Percentiles rank a stretch among this genome's conserved stretches.
Conservation (phyloP, 768 basidiomycete species). For the Lactarius evosmus region DNA sequence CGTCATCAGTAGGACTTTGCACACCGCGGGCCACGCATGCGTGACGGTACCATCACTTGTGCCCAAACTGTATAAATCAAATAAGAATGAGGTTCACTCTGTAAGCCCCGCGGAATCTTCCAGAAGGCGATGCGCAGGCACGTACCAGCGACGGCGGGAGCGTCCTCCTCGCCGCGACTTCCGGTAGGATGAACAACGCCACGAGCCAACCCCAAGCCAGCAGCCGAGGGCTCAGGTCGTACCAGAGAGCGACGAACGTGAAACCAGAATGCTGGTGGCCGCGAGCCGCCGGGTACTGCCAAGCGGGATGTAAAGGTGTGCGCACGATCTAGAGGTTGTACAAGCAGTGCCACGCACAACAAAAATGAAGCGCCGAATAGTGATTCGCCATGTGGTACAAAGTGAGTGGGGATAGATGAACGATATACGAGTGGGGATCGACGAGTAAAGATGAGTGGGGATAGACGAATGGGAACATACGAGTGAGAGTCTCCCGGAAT, state of each 20-base stretch:
- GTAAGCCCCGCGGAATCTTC: background rate
- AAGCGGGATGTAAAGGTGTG: constrained; percentile 86
- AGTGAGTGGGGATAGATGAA: too few relatives aligned
- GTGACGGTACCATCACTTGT: constrained; percentile 78
- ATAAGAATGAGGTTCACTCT: too few relatives aligned
- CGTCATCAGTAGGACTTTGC: constrained; percentile 88
- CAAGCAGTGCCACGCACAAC: constrained; percentile 94
- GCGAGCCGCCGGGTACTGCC: constrained; percentile 63
- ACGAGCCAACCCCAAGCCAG: constrained; percentile 97
- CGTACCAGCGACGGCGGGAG: constrained; percentile 67
- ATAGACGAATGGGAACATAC: too few relatives aligned
- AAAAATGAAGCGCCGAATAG: constrained; percentile 89
- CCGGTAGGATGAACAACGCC: constrained; percentile 85
- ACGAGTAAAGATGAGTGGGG: too few relatives aligned
- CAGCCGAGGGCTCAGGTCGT: constrained; percentile 84
- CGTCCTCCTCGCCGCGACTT: too few relatives aligned
- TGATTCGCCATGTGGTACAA: constrained; percentile 97
- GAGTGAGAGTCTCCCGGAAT: too few relatives aligned
- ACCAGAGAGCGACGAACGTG: constrained; percentile 97
- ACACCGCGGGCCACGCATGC: constrained; percentile 76
- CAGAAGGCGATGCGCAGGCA: too few relatives aligned
- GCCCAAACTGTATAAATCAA: constrained; percentile 62
- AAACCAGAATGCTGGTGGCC: constrained; percentile 78
- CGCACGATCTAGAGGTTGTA: constrained; percentile 93
- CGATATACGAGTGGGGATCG: too few relatives aligned